Conservation (phyloP, 208 protist species). For the Crithidia acanthocephali region DNA sequence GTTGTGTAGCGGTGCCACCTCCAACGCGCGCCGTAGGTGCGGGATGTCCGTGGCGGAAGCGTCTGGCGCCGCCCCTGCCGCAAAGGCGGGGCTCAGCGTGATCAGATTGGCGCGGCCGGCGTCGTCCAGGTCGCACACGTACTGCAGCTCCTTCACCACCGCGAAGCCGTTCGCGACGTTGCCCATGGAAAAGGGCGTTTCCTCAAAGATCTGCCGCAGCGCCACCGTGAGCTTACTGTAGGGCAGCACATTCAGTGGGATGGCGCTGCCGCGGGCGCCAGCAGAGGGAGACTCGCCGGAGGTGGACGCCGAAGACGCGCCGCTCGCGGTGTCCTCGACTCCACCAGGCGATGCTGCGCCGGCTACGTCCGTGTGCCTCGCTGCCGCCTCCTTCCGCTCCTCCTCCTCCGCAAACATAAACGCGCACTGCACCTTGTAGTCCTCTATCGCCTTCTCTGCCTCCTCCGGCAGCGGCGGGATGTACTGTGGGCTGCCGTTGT, state of each 20-base stretch:
- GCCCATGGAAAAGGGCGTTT: conserved; percentile 65
- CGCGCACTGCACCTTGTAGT: conserved; percentile 22
- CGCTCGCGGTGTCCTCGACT: background rate
- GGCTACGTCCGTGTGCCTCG: no score
- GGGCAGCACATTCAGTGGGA: conserved; percentile 43
- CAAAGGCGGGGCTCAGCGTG: conserved; percentile 8
- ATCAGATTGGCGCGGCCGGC: conserved; percentile 15
- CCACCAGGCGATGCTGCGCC: background rate
- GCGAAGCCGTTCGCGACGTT: conserved; percentile 77
- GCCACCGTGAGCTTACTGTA: conserved; percentile 40
- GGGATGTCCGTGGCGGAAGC: conserved; percentile 14
- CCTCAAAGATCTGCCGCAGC: conserved; percentile 62
- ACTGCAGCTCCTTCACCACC: conserved; percentile 76
- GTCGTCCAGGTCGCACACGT: conserved; percentile 47
- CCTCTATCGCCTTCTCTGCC: conserved; percentile 16
- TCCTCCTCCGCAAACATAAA: conserved; percentile 11
- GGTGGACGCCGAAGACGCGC: background rate
- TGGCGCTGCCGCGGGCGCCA: conserved; percentile 9
- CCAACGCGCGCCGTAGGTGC: conserved; percentile 38
- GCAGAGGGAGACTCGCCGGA: background rate
- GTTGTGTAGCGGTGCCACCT: conserved; percentile 52
- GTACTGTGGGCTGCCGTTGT: conserved; percentile 67
- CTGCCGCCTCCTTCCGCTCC: background rate
- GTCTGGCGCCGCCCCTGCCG: conserved; percentile 2
- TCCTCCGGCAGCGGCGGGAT: conserved; percentile 49